Evolutionary conservation across 2,329 filamentous ascomycete species (phyloP).

Genomic region (Venturia effusa): DNA sequence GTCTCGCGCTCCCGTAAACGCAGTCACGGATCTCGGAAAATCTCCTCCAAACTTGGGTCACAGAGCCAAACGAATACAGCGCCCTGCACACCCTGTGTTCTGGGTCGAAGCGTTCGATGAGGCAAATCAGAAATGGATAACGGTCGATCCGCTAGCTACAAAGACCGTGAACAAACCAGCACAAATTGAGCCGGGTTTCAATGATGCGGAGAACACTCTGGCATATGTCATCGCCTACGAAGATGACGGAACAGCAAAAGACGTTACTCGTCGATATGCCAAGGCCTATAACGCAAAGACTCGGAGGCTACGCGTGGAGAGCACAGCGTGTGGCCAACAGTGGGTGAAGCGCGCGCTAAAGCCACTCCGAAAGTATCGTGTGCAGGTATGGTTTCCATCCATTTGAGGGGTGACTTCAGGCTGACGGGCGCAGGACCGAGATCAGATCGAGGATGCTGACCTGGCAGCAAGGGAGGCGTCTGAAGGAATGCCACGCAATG

Average conservation of each 20-base stretch:
- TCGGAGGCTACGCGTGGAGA: conserved; percentile 67
- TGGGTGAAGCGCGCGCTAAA: conserved; percentile 46
- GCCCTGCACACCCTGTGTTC: conserved; percentile 73
- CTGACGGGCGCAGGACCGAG: conserved; percentile 44
- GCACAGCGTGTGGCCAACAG: conserved; percentile 40
- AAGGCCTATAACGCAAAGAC: conserved; percentile 90
- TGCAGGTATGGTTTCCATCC: not conserved
- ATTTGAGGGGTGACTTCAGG: not conserved
- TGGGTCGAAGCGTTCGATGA: conserved; percentile 90
- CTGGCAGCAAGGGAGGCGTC: conserved; percentile 58
- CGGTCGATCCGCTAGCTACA: conserved; percentile 77
- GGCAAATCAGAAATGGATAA: conserved; percentile 82
- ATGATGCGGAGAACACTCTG: conserved; percentile 65
- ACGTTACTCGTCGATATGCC: conserved; percentile 79
- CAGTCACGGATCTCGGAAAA: conserved; percentile 14
- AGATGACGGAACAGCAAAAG: conserved; percentile 62
- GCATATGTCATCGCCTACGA: conserved; percentile 81
- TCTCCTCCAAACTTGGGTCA: conserved; percentile 14
- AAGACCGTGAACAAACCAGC: conserved; percentile 64
- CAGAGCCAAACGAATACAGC: conserved; percentile 22
- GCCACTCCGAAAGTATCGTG: conserved; percentile 23
- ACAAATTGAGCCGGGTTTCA: conserved; percentile 72
- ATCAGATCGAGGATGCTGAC: conserved; percentile 75
- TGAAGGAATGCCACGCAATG: conserved; percentile 42
- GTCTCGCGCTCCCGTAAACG: not conserved